A percentile compares a stretch with the other conserved stretches of the same genome.
Conservation (phyloP, 108 stramenopile species). For the Nannochloropsis gaditana region DNA sequence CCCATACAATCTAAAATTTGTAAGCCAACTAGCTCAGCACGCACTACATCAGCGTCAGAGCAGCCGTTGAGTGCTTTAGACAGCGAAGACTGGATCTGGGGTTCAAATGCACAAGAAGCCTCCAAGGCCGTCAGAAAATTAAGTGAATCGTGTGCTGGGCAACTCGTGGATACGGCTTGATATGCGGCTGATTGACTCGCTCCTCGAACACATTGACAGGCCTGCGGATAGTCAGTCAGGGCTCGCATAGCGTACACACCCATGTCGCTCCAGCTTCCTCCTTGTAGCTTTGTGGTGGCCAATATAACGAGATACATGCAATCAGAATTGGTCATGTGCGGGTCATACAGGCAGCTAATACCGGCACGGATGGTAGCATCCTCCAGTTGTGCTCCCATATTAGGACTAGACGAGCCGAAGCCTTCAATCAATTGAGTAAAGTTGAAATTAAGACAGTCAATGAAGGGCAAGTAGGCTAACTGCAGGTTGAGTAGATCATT, state of each 20-base stretch:
- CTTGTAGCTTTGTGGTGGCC: neutral
- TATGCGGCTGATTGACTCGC: slow-evolving; percentile 1
- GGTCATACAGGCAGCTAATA: slow-evolving; percentile 15
- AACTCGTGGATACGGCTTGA: neutral
- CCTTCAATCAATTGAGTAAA: slow-evolving; percentile 7
- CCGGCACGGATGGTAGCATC: neutral
- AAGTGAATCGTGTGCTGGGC: slow-evolving; percentile 2
- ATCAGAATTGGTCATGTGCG: neutral
- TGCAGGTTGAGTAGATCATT: slow-evolving; percentile 8
- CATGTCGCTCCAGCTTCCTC: slow-evolving; percentile 19
- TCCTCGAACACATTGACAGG: neutral
- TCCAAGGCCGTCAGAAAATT: slow-evolving; percentile 16
- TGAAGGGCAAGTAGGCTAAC: neutral
- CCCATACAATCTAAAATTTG: slow-evolving; percentile 1
- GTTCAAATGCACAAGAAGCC: slow-evolving; percentile 8
- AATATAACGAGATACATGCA: neutral
- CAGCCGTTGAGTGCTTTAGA: neutral
- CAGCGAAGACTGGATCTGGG: neutral
- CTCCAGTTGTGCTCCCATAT: slow-evolving; percentile 1
- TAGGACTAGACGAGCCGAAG: slow-evolving; percentile 1
- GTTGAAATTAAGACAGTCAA: neutral
- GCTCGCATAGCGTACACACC: neutral
- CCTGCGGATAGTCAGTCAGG: slow-evolving; percentile 14
- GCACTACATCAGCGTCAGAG: neutral
- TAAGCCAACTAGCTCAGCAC: neutral